These are phyloP conservation scores for Metschnikowia kunwiensis DNA, from an alignment of 805 yeast genomes.

Conservation along the genomic window DNA sequence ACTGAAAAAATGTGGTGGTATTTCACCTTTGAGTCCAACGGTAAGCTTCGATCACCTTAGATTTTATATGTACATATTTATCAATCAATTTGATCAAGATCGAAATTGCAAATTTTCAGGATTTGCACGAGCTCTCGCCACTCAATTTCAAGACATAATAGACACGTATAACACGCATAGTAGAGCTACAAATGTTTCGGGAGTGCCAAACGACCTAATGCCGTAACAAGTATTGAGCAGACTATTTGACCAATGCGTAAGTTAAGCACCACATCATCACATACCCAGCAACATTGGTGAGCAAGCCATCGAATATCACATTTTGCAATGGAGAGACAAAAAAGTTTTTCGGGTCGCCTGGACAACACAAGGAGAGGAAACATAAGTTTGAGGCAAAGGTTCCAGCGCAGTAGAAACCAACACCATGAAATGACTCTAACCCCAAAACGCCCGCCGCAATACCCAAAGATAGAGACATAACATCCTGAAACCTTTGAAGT, in stretches of 20 bases:
- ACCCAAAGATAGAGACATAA: constrained; percentile 37
- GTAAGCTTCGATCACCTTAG: too few species aligned
- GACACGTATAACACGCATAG: too few species aligned
- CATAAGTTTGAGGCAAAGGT: constrained; percentile 28
- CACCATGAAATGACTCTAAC: constrained; percentile 35
- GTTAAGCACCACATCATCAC: constrained; percentile 50
- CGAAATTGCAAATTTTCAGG: too few species aligned
- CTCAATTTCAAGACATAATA: too few species aligned
- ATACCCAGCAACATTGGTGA: constrained; percentile 36
- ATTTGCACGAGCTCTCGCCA: too few species aligned
- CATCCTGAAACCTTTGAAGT: constrained; percentile 33
- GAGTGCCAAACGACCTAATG: too few species aligned
- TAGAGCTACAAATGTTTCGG: too few species aligned
- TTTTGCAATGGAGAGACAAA: constrained; percentile 32
- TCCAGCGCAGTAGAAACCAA: constrained; percentile 34
- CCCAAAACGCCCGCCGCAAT: constrained; percentile 40
- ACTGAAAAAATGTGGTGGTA: too few species aligned
- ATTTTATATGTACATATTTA: too few species aligned
- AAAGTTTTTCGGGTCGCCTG: constrained; percentile 22
- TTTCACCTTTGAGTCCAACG: too few species aligned
- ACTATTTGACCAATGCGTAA: constrained; percentile 36
- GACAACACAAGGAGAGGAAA: constrained; percentile 33
- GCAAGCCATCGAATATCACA: constrained; percentile 32
- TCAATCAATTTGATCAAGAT: too few species aligned
- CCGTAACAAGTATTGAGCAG: too few species aligned